Conservation (phyloP, 192 early-diverging fungal species). For the Coemansia sp. region DNA sequence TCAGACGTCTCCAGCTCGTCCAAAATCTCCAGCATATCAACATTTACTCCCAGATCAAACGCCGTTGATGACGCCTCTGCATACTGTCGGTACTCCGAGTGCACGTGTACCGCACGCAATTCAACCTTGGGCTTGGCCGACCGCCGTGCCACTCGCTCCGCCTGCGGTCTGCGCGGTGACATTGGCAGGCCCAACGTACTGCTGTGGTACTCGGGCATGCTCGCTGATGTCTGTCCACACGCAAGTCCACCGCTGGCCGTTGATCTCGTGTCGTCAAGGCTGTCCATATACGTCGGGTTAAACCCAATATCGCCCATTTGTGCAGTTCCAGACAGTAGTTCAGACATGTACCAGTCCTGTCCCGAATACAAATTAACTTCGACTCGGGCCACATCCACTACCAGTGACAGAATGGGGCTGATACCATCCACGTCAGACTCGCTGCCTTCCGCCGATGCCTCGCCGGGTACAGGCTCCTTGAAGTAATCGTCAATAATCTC, state of each 20-base stretch:
- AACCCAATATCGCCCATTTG: constrained; percentile 20
- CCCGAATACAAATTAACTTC: constrained; percentile 49
- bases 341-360: constrained; percentile 45
- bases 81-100: constrained; percentile 46
- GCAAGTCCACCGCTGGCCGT: neutral
- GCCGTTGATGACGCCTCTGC: constrained; percentile 35
- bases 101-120: constrained; percentile 43
- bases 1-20: constrained; percentile 53
- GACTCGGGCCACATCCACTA: constrained; percentile 38
- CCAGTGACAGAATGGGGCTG: constrained; percentile 19
- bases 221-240: constrained; percentile 26
- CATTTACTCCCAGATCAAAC: constrained; percentile 38
- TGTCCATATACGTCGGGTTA: constrained; percentile 45
- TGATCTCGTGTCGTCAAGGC: constrained; percentile 18
- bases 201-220: constrained; percentile 41
- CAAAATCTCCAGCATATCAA: constrained; percentile 48
- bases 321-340: constrained; percentile 5
- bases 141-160: constrained; percentile 17
- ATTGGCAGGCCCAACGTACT: constrained; percentile 23
- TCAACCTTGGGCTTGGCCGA: constrained; percentile 48
- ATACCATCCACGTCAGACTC: constrained; percentile 11
- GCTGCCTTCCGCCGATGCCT: constrained; percentile 6
- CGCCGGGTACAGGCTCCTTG: constrained; percentile 28
- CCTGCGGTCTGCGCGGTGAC: constrained; percentile 13
- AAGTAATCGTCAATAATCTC: constrained; percentile 52